Conservation (phyloP, 1,139 yeast genomes). For the Spathaspora sp. region DNA sequence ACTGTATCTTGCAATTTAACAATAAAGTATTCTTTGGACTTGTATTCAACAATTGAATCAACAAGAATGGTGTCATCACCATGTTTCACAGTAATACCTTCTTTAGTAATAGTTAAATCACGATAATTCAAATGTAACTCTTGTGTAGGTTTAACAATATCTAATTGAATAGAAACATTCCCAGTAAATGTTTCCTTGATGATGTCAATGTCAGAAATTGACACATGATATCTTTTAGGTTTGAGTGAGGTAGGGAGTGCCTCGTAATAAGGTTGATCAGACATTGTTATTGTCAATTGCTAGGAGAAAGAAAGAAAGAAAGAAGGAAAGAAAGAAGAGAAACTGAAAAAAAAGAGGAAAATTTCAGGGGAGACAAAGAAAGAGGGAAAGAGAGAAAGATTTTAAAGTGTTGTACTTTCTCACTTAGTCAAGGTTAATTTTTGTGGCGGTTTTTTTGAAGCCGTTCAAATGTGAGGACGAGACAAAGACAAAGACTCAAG, state of each 20-base stretch:
- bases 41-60: slow-evolving; percentile 20
- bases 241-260: slow-evolving; percentile 44
- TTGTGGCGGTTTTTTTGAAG: neutral
- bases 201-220: slow-evolving; percentile 36
- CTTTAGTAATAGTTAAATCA: slow-evolving; percentile 25
- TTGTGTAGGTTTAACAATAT: slow-evolving; percentile 29
- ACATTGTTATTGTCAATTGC: neutral
- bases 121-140: slow-evolving; percentile 45
- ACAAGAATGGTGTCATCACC: slow-evolving; percentile 11
- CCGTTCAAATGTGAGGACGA: slow-evolving; percentile 2
- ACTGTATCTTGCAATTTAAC: slow-evolving; percentile 20
- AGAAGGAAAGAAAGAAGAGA: neutral
- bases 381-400: neutral
- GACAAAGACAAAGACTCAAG: neutral
- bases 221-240: slow-evolving; percentile 46
- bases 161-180: slow-evolving; percentile 37
- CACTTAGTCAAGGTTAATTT: no score
- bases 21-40: slow-evolving; percentile 28
- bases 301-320: neutral
- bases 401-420: no score
- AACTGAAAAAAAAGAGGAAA: neutral
- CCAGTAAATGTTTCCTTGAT: slow-evolving; percentile 39
- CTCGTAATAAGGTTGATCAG: slow-evolving; percentile 30
- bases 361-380: neutral
- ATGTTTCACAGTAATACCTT: slow-evolving; percentile 13